Evolutionary conservation across 768 basidiomycete species (phyloP).

Genomic region (Panus rudis): DNA sequence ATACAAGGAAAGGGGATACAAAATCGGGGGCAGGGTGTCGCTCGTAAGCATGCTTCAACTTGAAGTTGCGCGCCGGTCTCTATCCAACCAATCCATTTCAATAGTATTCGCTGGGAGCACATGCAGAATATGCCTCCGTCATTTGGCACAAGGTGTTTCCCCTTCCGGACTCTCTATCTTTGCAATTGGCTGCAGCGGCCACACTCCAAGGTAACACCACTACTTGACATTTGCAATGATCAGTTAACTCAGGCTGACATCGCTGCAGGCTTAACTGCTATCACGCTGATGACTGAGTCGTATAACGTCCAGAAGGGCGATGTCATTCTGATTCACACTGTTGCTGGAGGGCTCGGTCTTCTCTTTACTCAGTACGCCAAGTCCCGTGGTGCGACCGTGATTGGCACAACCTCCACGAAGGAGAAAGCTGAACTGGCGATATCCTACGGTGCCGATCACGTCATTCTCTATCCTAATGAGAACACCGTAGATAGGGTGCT

Average conservation of each 20-base stretch:
- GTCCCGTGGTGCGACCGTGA: constrained; percentile 76
- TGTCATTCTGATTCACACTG: constrained; percentile 78
- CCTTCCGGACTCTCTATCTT: constrained; percentile 57
- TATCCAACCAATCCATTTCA: constrained; percentile 1
- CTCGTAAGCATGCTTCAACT: constrained; percentile 36
- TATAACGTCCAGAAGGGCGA: constrained; percentile 79
- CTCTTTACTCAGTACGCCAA: constrained; percentile 63
- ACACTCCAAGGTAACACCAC: constrained; percentile 46
- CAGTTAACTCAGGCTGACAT: neutral
- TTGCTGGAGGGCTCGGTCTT: constrained; percentile 84
- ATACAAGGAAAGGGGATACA: constrained; percentile 57
- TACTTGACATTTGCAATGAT: neutral
- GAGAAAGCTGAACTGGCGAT: constrained; percentile 82
- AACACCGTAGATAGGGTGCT: constrained; percentile 67
- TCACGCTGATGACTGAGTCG: constrained; percentile 76
- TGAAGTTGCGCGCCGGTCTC: neutral
- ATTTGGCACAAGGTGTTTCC: constrained; percentile 56
- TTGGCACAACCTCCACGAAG: constrained; percentile 83
- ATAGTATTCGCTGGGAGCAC: constrained; percentile 43
- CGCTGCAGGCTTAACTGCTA: constrained; percentile 50
- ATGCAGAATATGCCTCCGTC: constrained; percentile 66
- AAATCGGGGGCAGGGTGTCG: constrained; percentile 64
- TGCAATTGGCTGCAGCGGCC: constrained; percentile 58
- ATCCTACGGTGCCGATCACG: constrained; percentile 76
- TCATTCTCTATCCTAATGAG: constrained; percentile 74